A percentile compares a stretch with the other conserved stretches of the same genome.
Conservation (phyloP, 306 rosid species). For the Malus asiatica region DNA sequence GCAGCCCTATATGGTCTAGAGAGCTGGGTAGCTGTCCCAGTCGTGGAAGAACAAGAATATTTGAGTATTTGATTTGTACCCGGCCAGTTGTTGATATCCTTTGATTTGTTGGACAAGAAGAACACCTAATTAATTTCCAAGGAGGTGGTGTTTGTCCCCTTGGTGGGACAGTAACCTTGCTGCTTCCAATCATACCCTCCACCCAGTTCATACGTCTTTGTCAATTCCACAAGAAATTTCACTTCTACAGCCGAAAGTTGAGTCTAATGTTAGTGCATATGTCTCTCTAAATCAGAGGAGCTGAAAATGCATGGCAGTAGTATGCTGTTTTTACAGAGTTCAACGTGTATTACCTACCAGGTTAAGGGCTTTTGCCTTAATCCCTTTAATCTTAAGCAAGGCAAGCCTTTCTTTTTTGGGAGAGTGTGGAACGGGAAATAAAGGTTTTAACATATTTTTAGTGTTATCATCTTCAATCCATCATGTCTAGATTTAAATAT, state of each 20-base stretch:
- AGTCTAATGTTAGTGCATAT: not conserved
- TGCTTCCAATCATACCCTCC: slow-evolving; percentile 18
- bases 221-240: slow-evolving; percentile 8
- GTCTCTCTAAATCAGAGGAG: not conserved
- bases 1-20: not conserved
- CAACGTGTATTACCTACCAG: not conserved
- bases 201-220: slow-evolving; percentile 11
- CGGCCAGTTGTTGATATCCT: not conserved
- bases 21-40: slow-evolving; percentile 3
- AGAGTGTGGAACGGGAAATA: not conserved
- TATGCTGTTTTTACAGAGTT: not conserved
- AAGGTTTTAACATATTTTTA: too few relatives aligned
- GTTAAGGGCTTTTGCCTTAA: not conserved
- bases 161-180: slow-evolving; percentile 28
- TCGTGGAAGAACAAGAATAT: not conserved
- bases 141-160: slow-evolving; percentile 13
- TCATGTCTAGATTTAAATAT: too few relatives aligned
- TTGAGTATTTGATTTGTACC: not conserved
- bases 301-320: not conserved
- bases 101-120: slow-evolving; percentile 10
- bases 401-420: not conserved
- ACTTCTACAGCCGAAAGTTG: slow-evolving; percentile 24
- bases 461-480: too few relatives aligned
- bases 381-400: slow-evolving; percentile 2
- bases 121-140: not conserved